phyloP scores from a whole-genome alignment of 2,329 filamentous ascomycete genomes.

The Aureobasidium uvarum region DNA sequence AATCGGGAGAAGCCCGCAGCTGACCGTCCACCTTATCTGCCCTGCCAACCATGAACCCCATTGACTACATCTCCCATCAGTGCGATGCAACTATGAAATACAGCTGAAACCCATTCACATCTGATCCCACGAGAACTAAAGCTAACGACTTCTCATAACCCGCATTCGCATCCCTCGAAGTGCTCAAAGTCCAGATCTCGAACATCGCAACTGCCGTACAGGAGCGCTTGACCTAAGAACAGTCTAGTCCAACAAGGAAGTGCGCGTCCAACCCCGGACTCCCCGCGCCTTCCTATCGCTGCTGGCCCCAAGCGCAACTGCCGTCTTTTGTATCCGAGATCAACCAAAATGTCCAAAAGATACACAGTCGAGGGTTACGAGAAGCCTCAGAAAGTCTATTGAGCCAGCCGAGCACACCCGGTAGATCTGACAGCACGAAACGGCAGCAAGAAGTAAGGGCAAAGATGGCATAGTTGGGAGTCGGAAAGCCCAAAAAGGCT shows the following conservation, averaged over 20 bases:
- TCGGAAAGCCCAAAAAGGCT: not conserved
- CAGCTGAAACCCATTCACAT: not conserved
- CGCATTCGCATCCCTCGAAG: not conserved
- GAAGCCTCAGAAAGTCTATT: not conserved
- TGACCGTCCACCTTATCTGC: too few species aligned
- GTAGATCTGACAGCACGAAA: not conserved
- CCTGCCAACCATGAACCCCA: not conserved
- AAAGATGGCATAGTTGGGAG: not conserved
- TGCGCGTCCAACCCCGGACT: not conserved
- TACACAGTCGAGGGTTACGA: not conserved
- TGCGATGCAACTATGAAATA: not conserved
- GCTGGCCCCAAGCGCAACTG: constrained; percentile 10
- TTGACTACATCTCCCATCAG: not conserved
- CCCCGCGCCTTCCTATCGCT: not conserved
- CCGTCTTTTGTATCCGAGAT: constrained; percentile 16
- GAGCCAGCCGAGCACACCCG: not conserved
- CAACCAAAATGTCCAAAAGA: not conserved
- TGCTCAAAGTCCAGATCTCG: not conserved
- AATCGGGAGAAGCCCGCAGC: too few species aligned
- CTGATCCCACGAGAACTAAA: not conserved
- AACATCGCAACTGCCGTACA: not conserved
- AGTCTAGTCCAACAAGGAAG: not conserved
- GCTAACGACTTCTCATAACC: not conserved
- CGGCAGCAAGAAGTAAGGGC: not conserved
- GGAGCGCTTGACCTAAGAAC: not conserved